Conservation (phyloP, 176 grass and related monocot species). For the Oryza brachyantha region DNA sequence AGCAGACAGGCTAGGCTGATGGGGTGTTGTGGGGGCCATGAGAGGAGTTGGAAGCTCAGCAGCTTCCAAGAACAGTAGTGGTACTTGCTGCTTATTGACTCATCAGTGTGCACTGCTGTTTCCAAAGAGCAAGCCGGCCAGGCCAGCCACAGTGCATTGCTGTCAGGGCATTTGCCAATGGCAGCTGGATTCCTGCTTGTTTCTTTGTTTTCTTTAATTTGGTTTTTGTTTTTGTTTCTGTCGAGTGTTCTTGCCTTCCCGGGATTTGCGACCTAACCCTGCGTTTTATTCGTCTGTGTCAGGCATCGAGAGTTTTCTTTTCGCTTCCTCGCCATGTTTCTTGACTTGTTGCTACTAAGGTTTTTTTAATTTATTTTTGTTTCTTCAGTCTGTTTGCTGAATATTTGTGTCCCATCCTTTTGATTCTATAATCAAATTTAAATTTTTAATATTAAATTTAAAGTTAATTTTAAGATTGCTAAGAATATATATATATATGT, state of each 20-base stretch:
- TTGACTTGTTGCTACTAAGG: too few relatives aligned
- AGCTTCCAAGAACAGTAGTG: conserved; percentile 37
- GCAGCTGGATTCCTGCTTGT: conserved; percentile 7
- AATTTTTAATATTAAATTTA: too few relatives aligned
- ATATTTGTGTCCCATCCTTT: too few relatives aligned
- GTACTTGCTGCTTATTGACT: neutral
- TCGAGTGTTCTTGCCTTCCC: conserved; percentile 9
- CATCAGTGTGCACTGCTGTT: conserved; percentile 33
- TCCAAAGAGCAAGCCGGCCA: conserved; percentile 17
- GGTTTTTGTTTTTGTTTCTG: neutral
- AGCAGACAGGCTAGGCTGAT: neutral
- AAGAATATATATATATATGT: too few relatives aligned
- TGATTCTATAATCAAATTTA: too few relatives aligned
- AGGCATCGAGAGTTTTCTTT: neutral
- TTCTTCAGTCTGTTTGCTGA: neutral
- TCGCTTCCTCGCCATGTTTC: too few relatives aligned
- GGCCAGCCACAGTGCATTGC: conserved; percentile 5
- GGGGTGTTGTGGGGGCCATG: neutral
- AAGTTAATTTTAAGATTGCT: too few relatives aligned
- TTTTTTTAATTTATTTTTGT: too few relatives aligned
- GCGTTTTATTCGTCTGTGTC: conserved; percentile 9
- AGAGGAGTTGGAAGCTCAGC: conserved; percentile 47
- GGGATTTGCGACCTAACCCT: neutral
- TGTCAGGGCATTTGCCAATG: conserved; percentile 3
- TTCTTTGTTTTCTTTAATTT: neutral